Evolutionary conservation across 2,329 filamentous ascomycete species (phyloP), one percentile per base, ranked within the genome.

Genomic region (Zalaria obscura): DNA sequence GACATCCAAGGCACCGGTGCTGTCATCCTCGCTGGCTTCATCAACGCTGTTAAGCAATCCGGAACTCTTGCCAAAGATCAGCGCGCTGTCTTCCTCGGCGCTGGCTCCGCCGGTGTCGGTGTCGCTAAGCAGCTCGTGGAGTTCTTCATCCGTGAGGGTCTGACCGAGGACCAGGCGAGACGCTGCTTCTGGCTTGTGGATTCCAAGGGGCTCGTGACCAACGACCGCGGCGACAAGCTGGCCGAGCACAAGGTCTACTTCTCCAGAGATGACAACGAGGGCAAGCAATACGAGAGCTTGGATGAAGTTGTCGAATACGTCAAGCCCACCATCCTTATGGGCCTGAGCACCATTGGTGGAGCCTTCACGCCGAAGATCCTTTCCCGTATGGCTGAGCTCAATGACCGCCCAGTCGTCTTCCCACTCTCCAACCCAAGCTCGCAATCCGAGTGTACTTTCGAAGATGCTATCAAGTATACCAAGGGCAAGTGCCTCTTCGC

Each of bases 121-220:
- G 91, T 98, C 45, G 91, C 91, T 45, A 94, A 93, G 72, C 91
- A 96, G 69, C 82, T 98, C 49, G 87, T 94, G 43, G 86, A 94
- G 65, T 95, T 86, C 73, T 96, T 96, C 69, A 86, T 88, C 55
- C 84, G 85, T 52, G 84, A 88, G 53, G 91, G 91, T 34, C 72
- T 96, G 56, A 82, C 81, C 6, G 89, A 96, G 63, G 77, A 87
- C 54, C 80, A 85, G 49, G 91, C 91, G 43, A 79, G 80, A 54
- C 77, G 80, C 57, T 91, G 91, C 70, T 96, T 98, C 75, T 96
- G 83, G 77, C 83, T 98, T 38, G 88, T 96, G 46, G 91, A 96
- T 68, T 94, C 87, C 57, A 54, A 64, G 51, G 91, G 91, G 53
- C 80, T 98, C 25, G 89, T 98, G 40, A 94, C 91, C 48, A 73